A percentile compares a stretch with the other conserved stretches of the same genome.
Evolutionary conservation across 2,329 filamentous ascomycete species (phyloP).

Genomic region (Byssoonygena ceratinophila): DNA sequence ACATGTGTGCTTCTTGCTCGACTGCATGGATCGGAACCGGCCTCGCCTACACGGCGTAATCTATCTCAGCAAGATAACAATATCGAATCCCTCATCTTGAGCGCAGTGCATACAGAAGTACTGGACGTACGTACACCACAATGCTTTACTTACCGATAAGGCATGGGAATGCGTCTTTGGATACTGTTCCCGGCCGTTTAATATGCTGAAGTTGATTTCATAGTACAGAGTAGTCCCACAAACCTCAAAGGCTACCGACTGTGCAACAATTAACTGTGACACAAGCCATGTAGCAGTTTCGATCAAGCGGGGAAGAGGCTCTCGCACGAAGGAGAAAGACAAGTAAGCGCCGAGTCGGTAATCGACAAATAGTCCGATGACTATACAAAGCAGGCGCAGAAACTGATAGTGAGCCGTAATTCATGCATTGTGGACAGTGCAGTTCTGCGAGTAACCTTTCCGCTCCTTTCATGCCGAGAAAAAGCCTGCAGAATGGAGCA

Average conservation of each 20-base stretch:
- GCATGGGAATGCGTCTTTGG: not conserved
- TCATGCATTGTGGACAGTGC: not conserved
- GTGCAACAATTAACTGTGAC: not conserved
- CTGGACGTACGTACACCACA: too few relatives aligned
- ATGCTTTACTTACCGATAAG: not conserved
- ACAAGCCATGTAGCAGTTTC: conserved; percentile 3
- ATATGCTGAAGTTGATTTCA: conserved; percentile 2
- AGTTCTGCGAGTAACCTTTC: conserved; percentile 1
- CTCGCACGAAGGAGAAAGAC: not conserved
- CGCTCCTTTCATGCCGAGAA: not conserved
- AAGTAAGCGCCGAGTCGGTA: not conserved
- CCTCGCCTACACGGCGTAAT: not conserved
- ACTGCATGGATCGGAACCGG: not conserved
- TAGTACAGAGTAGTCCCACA: not conserved
- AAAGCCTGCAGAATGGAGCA: conserved; percentile 2
- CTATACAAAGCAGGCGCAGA: not conserved
- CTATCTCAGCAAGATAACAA: not conserved
- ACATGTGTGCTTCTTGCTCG: not conserved
- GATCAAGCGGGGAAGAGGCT: conserved; percentile 3
- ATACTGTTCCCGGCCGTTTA: conserved; percentile 3
- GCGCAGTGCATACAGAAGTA: not conserved
- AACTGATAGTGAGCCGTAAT: not conserved
- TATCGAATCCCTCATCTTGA: too few relatives aligned
- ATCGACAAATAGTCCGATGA: not conserved
- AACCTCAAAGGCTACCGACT: not conserved